Evolutionary conservation across 73 alveolate species (phyloP).

Genomic region (Stentor coeruleus): DNA sequence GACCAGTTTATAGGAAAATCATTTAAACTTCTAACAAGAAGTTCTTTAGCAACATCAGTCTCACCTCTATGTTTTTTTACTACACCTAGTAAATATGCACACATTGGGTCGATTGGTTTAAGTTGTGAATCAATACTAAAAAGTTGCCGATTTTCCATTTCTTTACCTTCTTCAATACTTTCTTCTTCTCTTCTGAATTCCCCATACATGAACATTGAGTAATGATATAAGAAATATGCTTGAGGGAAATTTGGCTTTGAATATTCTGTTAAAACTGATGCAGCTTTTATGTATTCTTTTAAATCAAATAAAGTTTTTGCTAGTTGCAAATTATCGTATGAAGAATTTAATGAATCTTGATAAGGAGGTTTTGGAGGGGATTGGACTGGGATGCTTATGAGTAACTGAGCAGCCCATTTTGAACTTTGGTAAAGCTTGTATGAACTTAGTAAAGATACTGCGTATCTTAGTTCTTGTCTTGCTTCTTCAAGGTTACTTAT

Average conservation of each 20-base stretch:
- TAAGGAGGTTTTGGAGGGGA: constrained; percentile 40
- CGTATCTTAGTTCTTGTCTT: constrained; percentile 69
- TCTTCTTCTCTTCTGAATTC: constrained; percentile 91
- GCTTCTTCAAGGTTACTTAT: constrained; percentile 34
- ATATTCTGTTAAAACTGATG: constrained; percentile 59
- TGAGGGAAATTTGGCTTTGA: constrained; percentile 72
- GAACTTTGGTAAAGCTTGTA: constrained; percentile 74
- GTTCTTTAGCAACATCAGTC: constrained; percentile 78
- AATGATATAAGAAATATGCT: constrained; percentile 86
- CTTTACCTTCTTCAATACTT: constrained; percentile 50
- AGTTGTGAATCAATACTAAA: constrained; percentile 34
- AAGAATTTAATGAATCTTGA: constrained; percentile 57
- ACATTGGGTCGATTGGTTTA: constrained; percentile 48
- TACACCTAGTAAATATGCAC: constrained; percentile 85
- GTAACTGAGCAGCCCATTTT: constrained; percentile 65
- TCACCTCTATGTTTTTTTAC: constrained; percentile 83
- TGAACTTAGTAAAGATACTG: constrained; percentile 59
- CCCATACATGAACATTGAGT: constrained; percentile 68
- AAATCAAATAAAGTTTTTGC: constrained; percentile 88
- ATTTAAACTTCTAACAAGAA: constrained; percentile 78
- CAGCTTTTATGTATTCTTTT: constrained; percentile 88
- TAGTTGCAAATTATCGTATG: constrained; percentile 67
- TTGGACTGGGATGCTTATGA: constrained; percentile 48
- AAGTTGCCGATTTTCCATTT: constrained; percentile 54
- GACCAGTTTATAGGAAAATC: constrained; percentile 94